Evolutionary conservation across 257 asterid species (phyloP), one percentile per base, ranked within the genome.

Genomic region (Gardenia jasminoides): DNA sequence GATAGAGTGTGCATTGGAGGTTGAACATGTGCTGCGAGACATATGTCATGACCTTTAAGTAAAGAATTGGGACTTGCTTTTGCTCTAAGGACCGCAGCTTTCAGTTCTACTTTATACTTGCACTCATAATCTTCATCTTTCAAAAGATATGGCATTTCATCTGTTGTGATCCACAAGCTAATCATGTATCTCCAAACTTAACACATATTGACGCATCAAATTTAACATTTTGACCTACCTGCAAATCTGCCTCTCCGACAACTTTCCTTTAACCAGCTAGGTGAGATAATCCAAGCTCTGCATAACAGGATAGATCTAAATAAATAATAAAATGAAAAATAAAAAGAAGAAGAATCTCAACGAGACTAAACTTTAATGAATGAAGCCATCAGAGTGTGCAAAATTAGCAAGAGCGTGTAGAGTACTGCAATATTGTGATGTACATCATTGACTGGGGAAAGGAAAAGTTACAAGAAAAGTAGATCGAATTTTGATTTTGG

Each of bases 221-320:
- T 30, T 41, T 43, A n/a, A 17, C 33, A 75, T 62, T 36, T 50
- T 64, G 77, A 80, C 92, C 44, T 74, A 94, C 97, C 97, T 0
- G 88, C 88, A 85, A 93, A 92, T 88, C 86, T 87, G 82, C 92
- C 91, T 64, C 80, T 89, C 84, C 85, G 89, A 88, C 80, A 93
- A 85, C 98, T 95, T 85, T 93, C 96, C 82, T 93, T 93, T 86
- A 95, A 86, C 99, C 99, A 95, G 56, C 83, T 90, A 46, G 99
- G 80, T 66, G 97, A 89, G 79, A 95, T n/a, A 71, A 95, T 85
- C 98, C 99, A 95, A 82, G 97, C 91, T 79, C 99, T 93, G 93
- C 70, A 74, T 39, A 79, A 36, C 54, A 76, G 72, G 78, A 31
- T 48, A n/a, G 4, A 20, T 58, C 15, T 24, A 20, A 74, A 74